Evolutionary conservation across 2,329 filamentous ascomycete species (phyloP).

Genomic region (Neophaeococcomyces aloes): DNA sequence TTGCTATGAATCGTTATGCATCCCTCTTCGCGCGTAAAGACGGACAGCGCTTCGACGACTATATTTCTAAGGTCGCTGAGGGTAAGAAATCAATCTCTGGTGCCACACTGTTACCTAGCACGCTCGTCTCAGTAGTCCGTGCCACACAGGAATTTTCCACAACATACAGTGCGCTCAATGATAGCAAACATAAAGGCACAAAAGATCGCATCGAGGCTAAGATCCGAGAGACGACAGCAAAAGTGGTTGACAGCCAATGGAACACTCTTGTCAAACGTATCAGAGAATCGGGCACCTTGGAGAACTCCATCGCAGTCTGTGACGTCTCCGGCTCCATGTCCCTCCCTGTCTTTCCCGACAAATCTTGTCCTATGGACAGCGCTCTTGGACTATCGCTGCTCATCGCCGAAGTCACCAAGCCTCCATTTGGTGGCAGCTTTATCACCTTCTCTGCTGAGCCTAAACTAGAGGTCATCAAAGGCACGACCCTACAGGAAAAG

Average conservation of each 20-base stretch:
- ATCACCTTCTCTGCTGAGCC: conserved; percentile 45
- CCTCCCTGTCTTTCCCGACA: conserved; percentile 33
- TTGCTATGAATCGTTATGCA: conserved; percentile 47
- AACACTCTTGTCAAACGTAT: conserved; percentile 48
- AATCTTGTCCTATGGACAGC: conserved; percentile 42
- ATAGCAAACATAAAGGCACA: conserved; percentile 8
- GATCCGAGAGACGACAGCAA: conserved; percentile 25
- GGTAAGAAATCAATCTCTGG: conserved; percentile 46
- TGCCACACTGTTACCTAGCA: conserved; percentile 45
- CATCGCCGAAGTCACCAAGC: conserved; percentile 42
- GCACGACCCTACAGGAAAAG: conserved; percentile 36
- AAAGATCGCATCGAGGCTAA: conserved; percentile 24
- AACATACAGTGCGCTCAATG: background rate
- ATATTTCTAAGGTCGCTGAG: conserved; percentile 39
- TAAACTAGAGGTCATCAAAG: conserved; percentile 32
- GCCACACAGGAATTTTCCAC: background rate
- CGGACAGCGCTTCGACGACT: conserved; percentile 38
- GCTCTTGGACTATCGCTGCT: conserved; percentile 48
- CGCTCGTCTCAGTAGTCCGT: conserved; percentile 30
- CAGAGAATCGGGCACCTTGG: conserved; percentile 44
- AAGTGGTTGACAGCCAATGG: conserved; percentile 45
- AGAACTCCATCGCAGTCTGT: conserved; percentile 46
- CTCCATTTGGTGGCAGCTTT: conserved; percentile 45
- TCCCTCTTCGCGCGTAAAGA: conserved; percentile 43
- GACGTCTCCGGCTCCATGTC: conserved; percentile 49